These are phyloP conservation scores for Trebouxia sp. DNA, from an alignment of 139 green algal genomes.

Conservation along the genomic window DNA sequence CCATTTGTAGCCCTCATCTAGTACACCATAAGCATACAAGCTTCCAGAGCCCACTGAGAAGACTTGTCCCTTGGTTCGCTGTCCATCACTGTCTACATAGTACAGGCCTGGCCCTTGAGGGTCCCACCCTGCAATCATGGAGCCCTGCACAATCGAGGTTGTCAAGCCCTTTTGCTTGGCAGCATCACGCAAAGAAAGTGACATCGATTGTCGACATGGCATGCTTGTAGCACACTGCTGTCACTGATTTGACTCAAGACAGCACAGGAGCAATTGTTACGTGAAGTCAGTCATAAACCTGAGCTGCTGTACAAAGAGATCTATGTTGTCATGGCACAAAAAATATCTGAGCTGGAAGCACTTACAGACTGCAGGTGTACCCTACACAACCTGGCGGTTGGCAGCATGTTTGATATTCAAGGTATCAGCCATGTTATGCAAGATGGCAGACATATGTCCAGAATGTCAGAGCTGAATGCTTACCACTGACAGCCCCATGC, in stretches of 20 bases:
- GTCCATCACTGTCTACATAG: constrained; percentile 97
- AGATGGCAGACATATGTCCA: too few relatives aligned
- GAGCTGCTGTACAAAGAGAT: too few relatives aligned
- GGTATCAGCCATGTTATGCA: too few relatives aligned
- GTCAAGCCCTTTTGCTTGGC: background rate
- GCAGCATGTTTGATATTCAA: too few relatives aligned
- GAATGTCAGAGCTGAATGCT: background rate
- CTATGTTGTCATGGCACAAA: too few relatives aligned
- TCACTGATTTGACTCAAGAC: too few relatives aligned
- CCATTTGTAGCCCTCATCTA: constrained; percentile 92
- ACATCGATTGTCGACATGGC: background rate
- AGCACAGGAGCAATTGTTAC: background rate
- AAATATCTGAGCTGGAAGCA: background rate
- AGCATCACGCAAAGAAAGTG: background rate
- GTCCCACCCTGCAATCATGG: constrained; percentile 96
- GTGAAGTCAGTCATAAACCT: background rate
- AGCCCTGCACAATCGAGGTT: constrained; percentile 66
- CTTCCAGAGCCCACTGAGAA: constrained; percentile 96
- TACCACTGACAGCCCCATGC: constrained; percentile 97
- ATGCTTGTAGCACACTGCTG: too few relatives aligned
- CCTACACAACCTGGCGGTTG: too few relatives aligned
- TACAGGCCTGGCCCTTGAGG: constrained; percentile 88
- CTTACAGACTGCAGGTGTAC: background rate
- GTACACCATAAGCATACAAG: constrained; percentile 97
- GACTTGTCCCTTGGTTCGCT: constrained; percentile 91